A percentile compares a stretch with the other conserved stretches of the same genome.
Evolutionary conservation across 2,329 filamentous ascomycete species (phyloP).

Genomic region (Claviceps sp.): DNA sequence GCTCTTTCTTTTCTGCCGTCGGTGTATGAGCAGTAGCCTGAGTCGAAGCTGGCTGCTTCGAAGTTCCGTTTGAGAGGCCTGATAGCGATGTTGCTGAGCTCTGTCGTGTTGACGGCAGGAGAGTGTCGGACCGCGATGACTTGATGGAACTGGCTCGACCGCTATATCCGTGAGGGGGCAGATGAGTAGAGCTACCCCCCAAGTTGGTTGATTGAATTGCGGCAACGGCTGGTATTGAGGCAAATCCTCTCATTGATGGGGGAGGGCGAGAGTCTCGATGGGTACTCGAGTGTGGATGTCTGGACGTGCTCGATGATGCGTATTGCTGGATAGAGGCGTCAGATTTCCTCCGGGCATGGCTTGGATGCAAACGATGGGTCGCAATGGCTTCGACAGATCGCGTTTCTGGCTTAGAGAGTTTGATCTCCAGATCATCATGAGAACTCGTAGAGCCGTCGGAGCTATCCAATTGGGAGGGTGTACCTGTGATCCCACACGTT

Average conservation of each 20-base stretch:
- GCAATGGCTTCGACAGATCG: conserved; percentile 2
- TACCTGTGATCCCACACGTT: conserved; percentile 1
- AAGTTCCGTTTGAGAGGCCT: conserved; percentile 8
- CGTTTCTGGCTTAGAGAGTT: conserved; percentile 9
- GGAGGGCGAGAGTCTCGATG: conserved; percentile 16
- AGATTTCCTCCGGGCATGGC: conserved; percentile 16
- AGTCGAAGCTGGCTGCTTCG: conserved; percentile 5
- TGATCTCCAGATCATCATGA: conserved; percentile 28
- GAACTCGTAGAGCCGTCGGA: conserved; percentile 25
- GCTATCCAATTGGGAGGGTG: conserved; percentile 16
- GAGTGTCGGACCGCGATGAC: conserved; percentile 3
- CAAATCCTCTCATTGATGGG: conserved; percentile 18
- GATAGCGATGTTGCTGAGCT: conserved; percentile 12
- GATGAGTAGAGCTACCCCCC: neutral
- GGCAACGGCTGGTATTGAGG: conserved; percentile 10
- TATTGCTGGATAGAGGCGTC: conserved; percentile 16
- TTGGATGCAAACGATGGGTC: conserved; percentile 13
- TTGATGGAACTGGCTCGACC: neutral
- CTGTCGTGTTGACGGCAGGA: conserved; percentile 8
- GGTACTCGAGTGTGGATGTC: conserved; percentile 5
- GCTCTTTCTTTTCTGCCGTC: conserved; percentile 4
- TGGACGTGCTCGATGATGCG: conserved; percentile 8
- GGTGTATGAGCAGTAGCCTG: conserved; percentile 7
- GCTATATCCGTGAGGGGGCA: neutral
- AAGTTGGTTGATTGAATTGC: conserved; percentile 1